Conservation (phyloP, 164 flowering plant species). For the Nymphaea colorata region DNA sequence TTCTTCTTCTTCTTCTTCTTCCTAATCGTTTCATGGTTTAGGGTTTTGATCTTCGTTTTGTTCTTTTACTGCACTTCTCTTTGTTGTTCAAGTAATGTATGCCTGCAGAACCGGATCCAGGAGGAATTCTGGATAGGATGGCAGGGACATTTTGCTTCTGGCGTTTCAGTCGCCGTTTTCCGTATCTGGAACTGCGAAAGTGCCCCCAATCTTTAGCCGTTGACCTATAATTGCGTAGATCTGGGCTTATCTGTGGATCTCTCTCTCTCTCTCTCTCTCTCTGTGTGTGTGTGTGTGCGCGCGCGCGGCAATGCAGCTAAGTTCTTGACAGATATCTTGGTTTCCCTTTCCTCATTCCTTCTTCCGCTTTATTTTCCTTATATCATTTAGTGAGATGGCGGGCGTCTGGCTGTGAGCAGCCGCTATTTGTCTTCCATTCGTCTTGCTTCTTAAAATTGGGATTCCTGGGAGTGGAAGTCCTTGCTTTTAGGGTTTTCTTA, state of each 20-base stretch:
- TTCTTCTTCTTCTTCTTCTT: not conserved
- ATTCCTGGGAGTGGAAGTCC: not conserved
- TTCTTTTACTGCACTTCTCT: not conserved
- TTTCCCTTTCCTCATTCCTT: too few species aligned
- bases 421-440: not conserved
- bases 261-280: not conserved
- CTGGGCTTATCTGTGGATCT: not conserved
- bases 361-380: too few species aligned
- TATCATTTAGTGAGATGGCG: not conserved
- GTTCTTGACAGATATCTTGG: too few species aligned
- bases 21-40: not conserved
- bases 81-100: not conserved
- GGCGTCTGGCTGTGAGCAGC: not conserved
- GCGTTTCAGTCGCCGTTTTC: not conserved
- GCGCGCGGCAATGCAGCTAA: too few species aligned
- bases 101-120: not conserved
- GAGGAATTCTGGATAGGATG: not conserved
- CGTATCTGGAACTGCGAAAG: not conserved
- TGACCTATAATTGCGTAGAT: not conserved
- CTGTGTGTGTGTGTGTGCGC: too few species aligned
- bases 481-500: not conserved
- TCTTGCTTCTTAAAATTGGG: not conserved
- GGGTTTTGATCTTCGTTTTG: not conserved
- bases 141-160: not conserved
- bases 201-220: not conserved